A percentile compares a stretch with the other conserved stretches of the same genome.
phyloP scores from a whole-genome alignment of 2,329 filamentous ascomycete genomes.

The Colletotrichum tanaceti region DNA sequence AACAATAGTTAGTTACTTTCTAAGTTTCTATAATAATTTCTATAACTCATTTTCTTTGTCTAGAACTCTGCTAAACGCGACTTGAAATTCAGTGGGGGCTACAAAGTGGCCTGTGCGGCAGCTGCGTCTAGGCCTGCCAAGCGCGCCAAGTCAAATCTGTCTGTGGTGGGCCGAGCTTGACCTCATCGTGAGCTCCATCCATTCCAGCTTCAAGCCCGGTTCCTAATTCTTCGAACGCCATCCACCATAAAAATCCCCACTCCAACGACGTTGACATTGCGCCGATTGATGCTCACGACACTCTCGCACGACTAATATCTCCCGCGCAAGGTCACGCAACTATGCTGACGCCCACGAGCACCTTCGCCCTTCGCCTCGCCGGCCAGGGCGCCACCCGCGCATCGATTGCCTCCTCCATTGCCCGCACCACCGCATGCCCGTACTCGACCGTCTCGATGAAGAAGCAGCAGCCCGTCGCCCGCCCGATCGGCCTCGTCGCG shows the following conservation, averaged over 20 bases:
- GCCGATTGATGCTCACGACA: conserved; percentile 8
- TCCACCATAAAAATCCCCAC: conserved; percentile 14
- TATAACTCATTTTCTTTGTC: no score
- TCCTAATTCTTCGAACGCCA: conserved; percentile 22
- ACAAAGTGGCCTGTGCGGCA: conserved; percentile 17
- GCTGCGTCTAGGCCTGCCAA: conserved; percentile 19
- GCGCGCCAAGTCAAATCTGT: conserved; percentile 35
- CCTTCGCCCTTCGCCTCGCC: conserved; percentile 48
- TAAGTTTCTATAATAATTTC: no score
- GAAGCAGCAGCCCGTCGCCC: conserved; percentile 28
- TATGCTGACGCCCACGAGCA: conserved; percentile 49
- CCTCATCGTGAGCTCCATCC: conserved; percentile 39
- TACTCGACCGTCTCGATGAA: conserved; percentile 45
- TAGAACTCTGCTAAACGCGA: no score
- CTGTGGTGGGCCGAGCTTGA: conserved; percentile 38
- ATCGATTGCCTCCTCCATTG: conserved; percentile 33
- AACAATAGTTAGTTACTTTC: no score
- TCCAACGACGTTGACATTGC: background rate
- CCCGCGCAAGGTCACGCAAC: background rate
- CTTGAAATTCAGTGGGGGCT: conserved; percentile 14
- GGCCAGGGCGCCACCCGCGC: conserved; percentile 43
- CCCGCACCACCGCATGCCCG: conserved; percentile 43
- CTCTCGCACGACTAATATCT: background rate
- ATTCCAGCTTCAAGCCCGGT: conserved; percentile 23
- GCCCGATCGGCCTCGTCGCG: conserved; percentile 37